Evolutionary conservation across 2,329 filamentous ascomycete species (phyloP), one percentile per base, ranked within the genome.

Genomic region (Cladosporium sp.): DNA sequence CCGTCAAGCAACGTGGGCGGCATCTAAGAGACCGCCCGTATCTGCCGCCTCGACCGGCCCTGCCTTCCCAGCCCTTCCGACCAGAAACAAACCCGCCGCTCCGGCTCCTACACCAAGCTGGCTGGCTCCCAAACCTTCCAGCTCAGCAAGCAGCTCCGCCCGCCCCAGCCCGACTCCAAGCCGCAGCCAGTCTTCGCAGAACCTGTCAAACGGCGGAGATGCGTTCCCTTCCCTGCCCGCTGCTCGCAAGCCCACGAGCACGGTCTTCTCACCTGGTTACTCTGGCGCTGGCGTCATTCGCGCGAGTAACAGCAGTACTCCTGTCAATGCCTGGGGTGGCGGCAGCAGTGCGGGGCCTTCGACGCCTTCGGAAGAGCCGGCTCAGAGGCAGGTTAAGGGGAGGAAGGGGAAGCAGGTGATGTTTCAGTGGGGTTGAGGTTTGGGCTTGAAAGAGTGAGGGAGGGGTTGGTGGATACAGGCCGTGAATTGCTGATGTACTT

Each of bases 161-260:
- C 53, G 63, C 4, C 50, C 59, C 4, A 63, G 62, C 56, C 52
- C 70, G 61, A 57, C 59, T 34, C 64, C 66, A 3, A 69, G 72
- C 43, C 64, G 73, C 12, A 64, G 67, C 20, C 54, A 58, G n/a
- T 64, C 61, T 1, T 56, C 58, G 6, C 54, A 56, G 18, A 64
- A 64, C 37, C 27, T 62, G 17, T 44, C 58, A 5, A 58, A 55
- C 13, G 65, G 62, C 7, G 61, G 65, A 8, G 85, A 91, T 55
- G 82, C 84, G 0, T 96, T 96, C 69, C 92, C 91, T 0, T 85
- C 89, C 1, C 77, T 96, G 1, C 91, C 91, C 0, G 77, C 83
- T 0, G 90, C 89, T 1, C 79, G 87, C 0, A 96, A 84, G 60
- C 80, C 81, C 3, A 80, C 76, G 36, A 78, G 76, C 29, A 75